Percentiles rank a stretch among this genome's conserved stretches.
Evolutionary conservation across 345 rosid genomes (phyloP).

Genomic region (Hevea brasiliensis): DNA sequence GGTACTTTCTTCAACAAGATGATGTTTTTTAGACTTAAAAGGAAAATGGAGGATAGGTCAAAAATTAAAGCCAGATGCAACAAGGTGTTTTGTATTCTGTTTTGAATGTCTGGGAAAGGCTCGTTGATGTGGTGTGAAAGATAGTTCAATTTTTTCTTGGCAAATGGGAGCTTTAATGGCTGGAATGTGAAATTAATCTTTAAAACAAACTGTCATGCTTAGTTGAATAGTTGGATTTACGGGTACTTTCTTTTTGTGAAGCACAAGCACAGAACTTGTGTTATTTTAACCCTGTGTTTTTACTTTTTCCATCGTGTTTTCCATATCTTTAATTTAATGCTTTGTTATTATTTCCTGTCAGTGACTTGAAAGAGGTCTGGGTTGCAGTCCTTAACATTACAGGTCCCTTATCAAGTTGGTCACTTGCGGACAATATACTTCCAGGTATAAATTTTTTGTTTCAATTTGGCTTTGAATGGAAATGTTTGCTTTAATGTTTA

Average conservation of each 20-base stretch:
- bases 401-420: conserved; percentile 91
- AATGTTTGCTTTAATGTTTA: neutral
- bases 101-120: no score
- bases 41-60: neutral
- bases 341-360: conserved; percentile 35
- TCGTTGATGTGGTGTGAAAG: neutral
- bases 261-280: neutral
- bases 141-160: neutral
- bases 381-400: conserved; percentile 88
- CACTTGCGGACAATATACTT: conserved; percentile 71
- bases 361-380: conserved; percentile 88
- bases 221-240: neutral
- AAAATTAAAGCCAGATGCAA: neutral
- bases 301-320: neutral
- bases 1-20: no score
- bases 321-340: neutral
- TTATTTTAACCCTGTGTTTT: neutral
- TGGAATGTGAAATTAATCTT: neutral
- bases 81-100: neutral
- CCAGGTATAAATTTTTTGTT: conserved; percentile 49
- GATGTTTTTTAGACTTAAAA: no score
- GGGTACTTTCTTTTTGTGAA: neutral
- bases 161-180: neutral
- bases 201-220: neutral
- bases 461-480: neutral